Evolutionary conservation across 352 stramenopile genomes (phyloP).

Genomic region (Blastocystis sp.): DNA sequence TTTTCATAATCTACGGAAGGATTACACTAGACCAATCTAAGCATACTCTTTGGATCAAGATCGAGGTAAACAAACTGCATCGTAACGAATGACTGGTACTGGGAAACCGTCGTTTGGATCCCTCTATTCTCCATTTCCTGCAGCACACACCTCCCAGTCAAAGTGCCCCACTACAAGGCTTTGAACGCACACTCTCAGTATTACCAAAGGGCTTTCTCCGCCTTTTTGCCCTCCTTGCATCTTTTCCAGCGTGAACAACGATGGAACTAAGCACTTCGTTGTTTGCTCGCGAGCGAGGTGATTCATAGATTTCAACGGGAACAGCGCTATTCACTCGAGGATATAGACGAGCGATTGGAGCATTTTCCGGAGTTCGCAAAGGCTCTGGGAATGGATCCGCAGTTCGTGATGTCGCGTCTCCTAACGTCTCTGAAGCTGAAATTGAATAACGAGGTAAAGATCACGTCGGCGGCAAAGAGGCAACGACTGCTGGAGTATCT

Average conservation of each 20-base stretch:
- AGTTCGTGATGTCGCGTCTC: constrained; percentile 20
- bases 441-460: constrained; percentile 58
- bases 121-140: not conserved
- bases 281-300: too few relatives aligned
- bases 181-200: too few relatives aligned
- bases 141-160: too few relatives aligned
- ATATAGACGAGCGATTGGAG: constrained; percentile 43
- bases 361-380: constrained; percentile 38
- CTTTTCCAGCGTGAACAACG: too few relatives aligned
- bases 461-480: constrained; percentile 26
- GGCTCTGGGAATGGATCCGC: constrained; percentile 10
- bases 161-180: too few relatives aligned
- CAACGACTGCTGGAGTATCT: constrained; percentile 60
- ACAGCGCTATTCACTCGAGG: constrained; percentile 46
- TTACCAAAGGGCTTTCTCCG: too few relatives aligned
- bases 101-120: too few relatives aligned
- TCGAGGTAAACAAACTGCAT: constrained; percentile 66
- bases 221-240: too few relatives aligned
- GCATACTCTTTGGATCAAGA: constrained; percentile 20
- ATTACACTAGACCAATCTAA: not conserved
- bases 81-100: not conserved
- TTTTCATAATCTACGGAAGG: not conserved
- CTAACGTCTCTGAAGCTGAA: constrained; percentile 55
- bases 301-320: too few relatives aligned
- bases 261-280: too few relatives aligned